Evolutionary conservation across 495 filamentous ascomycete species (phyloP), one percentile per base, ranked within the genome.

Genomic region (Tetracladium setigerum): DNA sequence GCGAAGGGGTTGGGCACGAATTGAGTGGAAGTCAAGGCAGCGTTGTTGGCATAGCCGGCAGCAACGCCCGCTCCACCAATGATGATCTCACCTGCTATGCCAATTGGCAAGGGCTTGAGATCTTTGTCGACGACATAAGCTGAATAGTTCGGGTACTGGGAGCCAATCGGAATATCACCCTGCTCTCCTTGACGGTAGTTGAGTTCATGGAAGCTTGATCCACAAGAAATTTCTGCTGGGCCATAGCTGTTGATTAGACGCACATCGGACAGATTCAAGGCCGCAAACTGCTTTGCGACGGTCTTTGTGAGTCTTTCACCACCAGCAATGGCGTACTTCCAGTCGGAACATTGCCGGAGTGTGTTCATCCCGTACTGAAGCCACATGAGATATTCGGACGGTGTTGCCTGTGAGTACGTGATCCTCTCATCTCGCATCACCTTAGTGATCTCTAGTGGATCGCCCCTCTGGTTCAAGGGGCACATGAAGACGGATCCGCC

Each of bases 41-140:
- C 24, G 8, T 61, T 54, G 24, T 64, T 53, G 27, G 66, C 47
- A 50, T 78, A 78, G 5, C 69, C 73, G 1, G 17, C 1, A 0
- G 63, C 51, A 0, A 72, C 62, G 10, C 65, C 64, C 1, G 62
- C 56, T 12, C 74, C 74, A 1, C 61, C 68, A 32, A 75, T 57
- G 34, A 38, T 39, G 13, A 77, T 59, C 45, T 78, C 68, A 1
- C 73, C 74, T 1, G 61, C 41, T 3, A 64, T 32, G 5, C 69
- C 71, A 13, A 50, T 30, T 0, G 70, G 67, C 0, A 76, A 1
- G 2, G 62, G 63, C 7, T 57, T 41, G 6, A 62, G 30, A 4
- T 70, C 6, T 5, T 64, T 41, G 43, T 76, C 71, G 2, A 78
- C 27, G 18, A 76, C 58, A 48, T 73, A 73, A 4, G 57, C 32